These are phyloP conservation scores for Russula brevipes DNA, from an alignment of 768 basidiomycete genomes.

Conservation along the genomic window DNA sequence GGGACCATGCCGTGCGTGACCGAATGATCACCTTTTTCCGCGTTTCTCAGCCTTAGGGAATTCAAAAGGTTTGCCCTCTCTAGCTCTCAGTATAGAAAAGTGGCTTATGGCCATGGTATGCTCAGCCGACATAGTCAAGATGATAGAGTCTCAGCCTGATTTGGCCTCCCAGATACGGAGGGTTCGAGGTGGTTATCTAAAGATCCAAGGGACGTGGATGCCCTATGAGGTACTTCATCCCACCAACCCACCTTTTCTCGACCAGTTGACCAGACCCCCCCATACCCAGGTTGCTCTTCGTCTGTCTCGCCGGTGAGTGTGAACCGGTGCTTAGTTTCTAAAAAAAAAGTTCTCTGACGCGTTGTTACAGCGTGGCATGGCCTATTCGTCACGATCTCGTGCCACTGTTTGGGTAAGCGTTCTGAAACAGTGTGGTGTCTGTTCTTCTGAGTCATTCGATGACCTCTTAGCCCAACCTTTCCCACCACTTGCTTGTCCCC, in stretches of 20 bases:
- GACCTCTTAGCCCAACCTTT: conserved; percentile 62
- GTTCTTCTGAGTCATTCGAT: conserved; percentile 19
- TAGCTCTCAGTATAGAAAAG: not conserved
- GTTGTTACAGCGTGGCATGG: conserved; percentile 71
- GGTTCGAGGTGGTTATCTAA: conserved; percentile 82
- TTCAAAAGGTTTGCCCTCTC: conserved; percentile 59
- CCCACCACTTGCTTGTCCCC: conserved; percentile 79
- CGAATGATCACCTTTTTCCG: conserved; percentile 19
- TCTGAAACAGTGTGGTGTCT: conserved; percentile 2
- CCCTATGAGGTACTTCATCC: conserved; percentile 65
- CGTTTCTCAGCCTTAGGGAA: conserved; percentile 64
- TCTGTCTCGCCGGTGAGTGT: conserved; percentile 67
- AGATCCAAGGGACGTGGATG: conserved; percentile 94
- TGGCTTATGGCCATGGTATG: conserved; percentile 12
- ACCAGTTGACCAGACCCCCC: conserved; percentile 12
- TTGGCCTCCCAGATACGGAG: conserved; percentile 75
- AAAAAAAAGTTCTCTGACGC: conserved; percentile 13
- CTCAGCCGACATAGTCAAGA: conserved; percentile 85
- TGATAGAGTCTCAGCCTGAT: conserved; percentile 89
- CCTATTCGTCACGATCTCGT: conserved; percentile 79
- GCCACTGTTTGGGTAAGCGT: conserved; percentile 76
- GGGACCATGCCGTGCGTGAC: not conserved
- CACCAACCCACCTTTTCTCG: conserved; percentile 10
- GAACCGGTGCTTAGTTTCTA: not conserved
- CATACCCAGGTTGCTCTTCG: conserved; percentile 62